A percentile compares a stretch with the other conserved stretches of the same genome.
Conservation (phyloP, 495 filamentous ascomycete genomes). For the Podospora sp. region DNA sequence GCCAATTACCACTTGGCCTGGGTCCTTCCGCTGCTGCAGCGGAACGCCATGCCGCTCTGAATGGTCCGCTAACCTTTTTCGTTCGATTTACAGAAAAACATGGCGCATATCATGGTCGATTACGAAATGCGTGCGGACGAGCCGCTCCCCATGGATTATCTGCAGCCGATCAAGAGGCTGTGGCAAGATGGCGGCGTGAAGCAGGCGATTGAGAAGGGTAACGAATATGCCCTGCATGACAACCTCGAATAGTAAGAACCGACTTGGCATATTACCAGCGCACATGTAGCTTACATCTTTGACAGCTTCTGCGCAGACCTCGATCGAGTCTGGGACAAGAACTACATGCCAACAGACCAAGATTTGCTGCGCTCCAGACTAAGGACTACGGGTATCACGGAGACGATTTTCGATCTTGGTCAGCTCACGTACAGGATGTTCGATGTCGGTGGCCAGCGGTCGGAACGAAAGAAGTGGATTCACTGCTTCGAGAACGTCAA, state of each 20-base stretch:
- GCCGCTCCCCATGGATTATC: constrained; percentile 67
- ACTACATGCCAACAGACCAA: constrained; percentile 94
- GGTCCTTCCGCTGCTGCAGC: background rate
- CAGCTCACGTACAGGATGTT: constrained; percentile 98
- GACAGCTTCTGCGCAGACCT: constrained; percentile 86
- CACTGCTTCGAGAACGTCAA: constrained; percentile 99
- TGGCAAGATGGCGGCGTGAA: constrained; percentile 87
- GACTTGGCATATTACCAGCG: background rate
- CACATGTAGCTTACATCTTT: background rate
- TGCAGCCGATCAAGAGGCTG: constrained; percentile 77
- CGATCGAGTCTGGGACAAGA: constrained; percentile 82
- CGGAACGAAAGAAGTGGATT: constrained; percentile 99
- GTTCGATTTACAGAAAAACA: constrained; percentile 47
- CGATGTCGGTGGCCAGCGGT: constrained; percentile 95
- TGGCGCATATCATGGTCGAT: constrained; percentile 58
- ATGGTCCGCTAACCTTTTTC: constrained; percentile 20
- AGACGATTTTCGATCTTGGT: constrained; percentile 93
- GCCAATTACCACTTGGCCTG: background rate
- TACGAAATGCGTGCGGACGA: constrained; percentile 79
- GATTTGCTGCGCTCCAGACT: constrained; percentile 91
- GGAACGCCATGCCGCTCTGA: constrained; percentile 3
- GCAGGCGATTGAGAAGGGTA: constrained; percentile 81
- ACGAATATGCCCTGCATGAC: constrained; percentile 96
- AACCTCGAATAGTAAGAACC: constrained; percentile 85
- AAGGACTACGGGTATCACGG: constrained; percentile 94